Evolutionary conservation across 2,329 filamentous ascomycete genomes (phyloP), one percentile per base, ranked within the genome.

Genomic region (Colletotrichum orbiculare): DNA sequence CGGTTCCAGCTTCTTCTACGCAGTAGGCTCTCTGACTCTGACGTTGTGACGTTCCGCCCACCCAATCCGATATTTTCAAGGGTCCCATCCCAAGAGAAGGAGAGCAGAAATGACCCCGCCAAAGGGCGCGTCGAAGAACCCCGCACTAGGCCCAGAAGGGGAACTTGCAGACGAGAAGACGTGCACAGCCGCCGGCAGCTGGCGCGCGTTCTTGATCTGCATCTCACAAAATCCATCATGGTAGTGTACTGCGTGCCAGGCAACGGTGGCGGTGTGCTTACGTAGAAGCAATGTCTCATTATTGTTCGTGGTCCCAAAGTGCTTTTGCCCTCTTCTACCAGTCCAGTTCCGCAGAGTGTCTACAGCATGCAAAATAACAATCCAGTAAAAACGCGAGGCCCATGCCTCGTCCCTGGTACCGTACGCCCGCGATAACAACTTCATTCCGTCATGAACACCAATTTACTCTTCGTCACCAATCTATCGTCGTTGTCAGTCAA

Each of bases 401-500:
- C 45, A 46, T 64, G 59, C 17, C 63, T 60, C 39, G 15, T 66
- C 54, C 55, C 50, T 46, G 49, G 52, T 67, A 37, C 59, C 64
- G 39, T 62, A 67, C 64, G 67, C 67, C 67, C 49, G 52, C 57
- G 55, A 25, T 66, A 55, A 15, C 47, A 62, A 55, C 55, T 45
- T 61, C 57, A 47, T 66, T 35, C 63, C 49, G 2, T 58, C 59
- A 17, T 60, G 57, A 63, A 48, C 47, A 35, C 41, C 13, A 15
- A 6, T 68, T 69, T 78, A 79, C 70, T 79, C 76, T 33, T 79
- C 77, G n/a, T 78, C 77, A 39, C 77, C 77, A 69, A 79, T 79
- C 77, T 79, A 38, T 9, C 53, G 10, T 12, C 15, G 64, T 39
- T n/a, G 13, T n/a, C 12, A 15, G 43, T 25, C 6, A 10, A 9